A percentile compares a stretch with the other conserved stretches of the same genome.
Conservation (phyloP, 805 yeast species). For the Yamadazyma olivae region DNA sequence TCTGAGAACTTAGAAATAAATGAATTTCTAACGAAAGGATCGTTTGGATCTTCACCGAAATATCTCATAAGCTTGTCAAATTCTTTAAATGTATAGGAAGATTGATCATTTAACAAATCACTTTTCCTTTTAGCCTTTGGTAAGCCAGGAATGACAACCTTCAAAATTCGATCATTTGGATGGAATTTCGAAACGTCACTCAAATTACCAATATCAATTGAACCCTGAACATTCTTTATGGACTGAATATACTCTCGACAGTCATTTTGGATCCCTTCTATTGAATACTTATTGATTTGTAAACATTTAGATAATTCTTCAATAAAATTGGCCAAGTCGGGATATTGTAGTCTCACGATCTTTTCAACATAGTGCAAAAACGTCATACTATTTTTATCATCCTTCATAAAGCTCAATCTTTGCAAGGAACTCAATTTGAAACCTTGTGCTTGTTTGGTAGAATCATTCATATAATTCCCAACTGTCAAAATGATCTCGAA, state of each 20-base stretch:
- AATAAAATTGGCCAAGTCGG: slow-evolving; percentile 59
- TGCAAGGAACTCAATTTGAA: slow-evolving; percentile 68
- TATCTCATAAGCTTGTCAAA: slow-evolving; percentile 61
- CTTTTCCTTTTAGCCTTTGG: slow-evolving; percentile 55
- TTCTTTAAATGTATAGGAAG: slow-evolving; percentile 46
- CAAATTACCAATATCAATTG: slow-evolving; percentile 60
- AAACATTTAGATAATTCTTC: slow-evolving; percentile 54
- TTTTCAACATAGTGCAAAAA: slow-evolving; percentile 74
- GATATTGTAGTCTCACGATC: slow-evolving; percentile 60
- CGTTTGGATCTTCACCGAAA: slow-evolving; percentile 69
- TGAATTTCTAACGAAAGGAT: slow-evolving; percentile 50
- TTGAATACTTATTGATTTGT: slow-evolving; percentile 56
- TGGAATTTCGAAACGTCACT: slow-evolving; percentile 62
- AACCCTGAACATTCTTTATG: slow-evolving; percentile 49
- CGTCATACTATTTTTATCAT: slow-evolving; percentile 64
- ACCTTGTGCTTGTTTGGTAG: slow-evolving; percentile 64
- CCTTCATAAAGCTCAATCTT: slow-evolving; percentile 69
- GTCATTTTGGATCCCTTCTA: slow-evolving; percentile 61
- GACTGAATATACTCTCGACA: slow-evolving; percentile 52
- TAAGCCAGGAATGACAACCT: slow-evolving; percentile 50
- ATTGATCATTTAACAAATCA: slow-evolving; percentile 48
- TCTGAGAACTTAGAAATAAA: slow-evolving; percentile 62
- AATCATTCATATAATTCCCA: slow-evolving; percentile 79
- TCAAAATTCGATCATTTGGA: slow-evolving; percentile 60
- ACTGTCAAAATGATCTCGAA: slow-evolving; percentile 66